Evolutionary conservation across 108 stramenopile species (phyloP), one percentile per base, ranked within the genome.

Genomic region (Nitzschia palea): DNA sequence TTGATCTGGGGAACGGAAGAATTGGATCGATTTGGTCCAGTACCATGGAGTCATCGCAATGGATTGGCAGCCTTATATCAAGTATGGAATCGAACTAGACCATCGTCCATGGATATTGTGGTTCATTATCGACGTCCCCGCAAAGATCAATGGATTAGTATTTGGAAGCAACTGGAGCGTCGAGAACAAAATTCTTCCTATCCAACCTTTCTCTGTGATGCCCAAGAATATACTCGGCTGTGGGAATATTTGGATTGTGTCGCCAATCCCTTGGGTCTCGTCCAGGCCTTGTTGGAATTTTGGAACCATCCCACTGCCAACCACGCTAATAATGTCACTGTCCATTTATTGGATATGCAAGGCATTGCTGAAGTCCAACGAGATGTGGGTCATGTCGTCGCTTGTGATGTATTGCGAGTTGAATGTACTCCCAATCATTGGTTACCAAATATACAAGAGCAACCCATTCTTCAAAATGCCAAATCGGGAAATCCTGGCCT

Each of bases 161-260:
- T 70, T 40, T 70, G 69, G 69, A 70, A 70, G 26, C 69, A 70
- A 33, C 40, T 70, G 48, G 61, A 44, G 26, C 15, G 69, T 5
- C 37, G 15, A 10, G 35, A 68, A 20, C 33, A 44, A 1, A 3
- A 6, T 14, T 14, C 29, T 0, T 10, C 26, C 33, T 61, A 70
- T 43, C 2, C 25, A 27, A 12, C 27, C 4, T 70, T 47, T 51
- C 33, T 70, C 6, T 70, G 69, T 30, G 26, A 57, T 27, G 32
- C 31, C n/a, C 27, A 60, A 0, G 53, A 36, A 28, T 29, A 57
- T 9, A 4, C 14, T 9, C 20, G 40, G 36, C 35, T 61, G 10
- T 70, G 69, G 69, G 69, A 70, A 31, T 70, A 70, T 28, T 40
- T 70, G 35, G 59, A 70, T 33, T 52, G 52, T 53, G 69, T 70